A percentile compares a stretch with the other conserved stretches of the same genome.
Conservation (phyloP, 176 grass and related monocot genomes). For the Microstegium vimineum region DNA sequence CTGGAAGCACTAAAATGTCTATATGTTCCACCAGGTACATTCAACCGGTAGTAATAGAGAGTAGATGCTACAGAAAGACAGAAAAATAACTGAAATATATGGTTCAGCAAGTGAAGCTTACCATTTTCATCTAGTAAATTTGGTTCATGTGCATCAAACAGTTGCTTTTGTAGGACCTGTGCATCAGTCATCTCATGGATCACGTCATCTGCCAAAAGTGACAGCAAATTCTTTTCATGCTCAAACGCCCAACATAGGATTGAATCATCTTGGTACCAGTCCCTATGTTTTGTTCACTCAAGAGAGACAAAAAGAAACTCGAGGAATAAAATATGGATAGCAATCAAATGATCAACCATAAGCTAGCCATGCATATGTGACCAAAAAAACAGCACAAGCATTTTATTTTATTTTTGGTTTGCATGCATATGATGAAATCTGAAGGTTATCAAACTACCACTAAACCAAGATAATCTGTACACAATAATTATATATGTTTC, state of each 20-base stretch:
- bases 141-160: slow-evolving; percentile 70
- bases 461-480: neutral
- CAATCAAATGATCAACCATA: neutral
- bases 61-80: neutral
- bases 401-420: neutral
- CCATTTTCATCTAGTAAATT: slow-evolving; percentile 92
- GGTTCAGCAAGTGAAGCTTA: slow-evolving; percentile 20
- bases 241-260: neutral
- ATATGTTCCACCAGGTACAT: neutral
- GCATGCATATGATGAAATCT: slow-evolving; percentile 16
- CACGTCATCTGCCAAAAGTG: slow-evolving; percentile 53
- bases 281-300: slow-evolving; percentile 13
- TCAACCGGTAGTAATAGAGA: neutral
- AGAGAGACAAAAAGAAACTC: neutral
- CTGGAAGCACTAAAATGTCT: slow-evolving; percentile 10
- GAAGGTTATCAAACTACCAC: neutral
- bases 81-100: slow-evolving; percentile 30
- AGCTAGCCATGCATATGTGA: neutral
- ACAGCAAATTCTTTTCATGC: neutral
- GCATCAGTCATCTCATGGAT: slow-evolving; percentile 44
- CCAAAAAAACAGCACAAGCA: neutral
- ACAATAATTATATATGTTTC: neutral
- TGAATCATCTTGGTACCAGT: slow-evolving; percentile 8
- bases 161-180: slow-evolving; percentile 53
- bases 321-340: neutral